phyloP scores from a whole-genome alignment of 2,329 filamentous ascomycete species.

The Dichotomopilus funicola region DNA sequence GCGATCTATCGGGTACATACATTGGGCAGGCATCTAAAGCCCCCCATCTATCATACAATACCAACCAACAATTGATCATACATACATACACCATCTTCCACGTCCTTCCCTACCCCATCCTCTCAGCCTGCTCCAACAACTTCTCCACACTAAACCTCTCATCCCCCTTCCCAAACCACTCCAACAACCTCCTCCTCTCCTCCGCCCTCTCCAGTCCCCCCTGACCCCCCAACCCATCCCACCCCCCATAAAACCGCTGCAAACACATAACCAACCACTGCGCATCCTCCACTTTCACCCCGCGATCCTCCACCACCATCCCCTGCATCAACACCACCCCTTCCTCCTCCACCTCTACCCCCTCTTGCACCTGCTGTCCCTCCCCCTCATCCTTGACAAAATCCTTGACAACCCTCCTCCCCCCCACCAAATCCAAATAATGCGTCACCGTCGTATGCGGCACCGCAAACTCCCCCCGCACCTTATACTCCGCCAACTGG shows the following conservation, averaged over 20 bases:
- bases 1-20: neutral
- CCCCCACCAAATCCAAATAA: constrained; percentile 65
- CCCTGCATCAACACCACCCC: constrained; percentile 84
- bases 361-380: neutral
- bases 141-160: constrained; percentile 73
- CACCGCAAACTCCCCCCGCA: constrained; percentile 79
- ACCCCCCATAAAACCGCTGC: constrained; percentile 83
- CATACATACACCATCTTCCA: neutral
- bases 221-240: constrained; percentile 39
- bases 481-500: constrained; percentile 86
- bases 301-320: constrained; percentile 65
- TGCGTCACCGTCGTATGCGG: constrained; percentile 94
- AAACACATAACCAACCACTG: constrained; percentile 86
- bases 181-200: constrained; percentile 63
- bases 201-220: constrained; percentile 49
- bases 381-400: neutral
- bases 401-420: too few species aligned
- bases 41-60: neutral
- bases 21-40: too few species aligned
- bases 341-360: constrained; percentile 45
- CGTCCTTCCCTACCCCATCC: constrained; percentile 47
- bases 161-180: constrained; percentile 78
- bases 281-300: constrained; percentile 74
- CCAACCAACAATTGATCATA: neutral
- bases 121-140: constrained; percentile 84